These are phyloP conservation scores for Theileria luwenshuni DNA, from an alignment of 169 alveolate species.

Conservation along the genomic window DNA sequence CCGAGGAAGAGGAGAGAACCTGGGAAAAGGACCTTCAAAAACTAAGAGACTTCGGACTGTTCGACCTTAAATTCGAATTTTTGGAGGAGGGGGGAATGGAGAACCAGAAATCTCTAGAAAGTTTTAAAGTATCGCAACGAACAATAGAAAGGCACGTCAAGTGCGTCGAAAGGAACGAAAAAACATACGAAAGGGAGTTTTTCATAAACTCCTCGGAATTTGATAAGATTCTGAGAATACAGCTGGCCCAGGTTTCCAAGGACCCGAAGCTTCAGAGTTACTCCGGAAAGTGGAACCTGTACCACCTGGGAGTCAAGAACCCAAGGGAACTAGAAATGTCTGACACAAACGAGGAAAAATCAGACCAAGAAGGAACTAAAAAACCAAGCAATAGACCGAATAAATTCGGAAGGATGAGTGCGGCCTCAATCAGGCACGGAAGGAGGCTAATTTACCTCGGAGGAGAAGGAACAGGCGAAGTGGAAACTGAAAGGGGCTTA, in stretches of 20 bases:
- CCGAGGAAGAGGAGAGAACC: conserved; percentile 8
- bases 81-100: conserved; percentile 20
- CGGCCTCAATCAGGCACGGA: conserved; percentile 66
- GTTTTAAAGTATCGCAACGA: conserved; percentile 44
- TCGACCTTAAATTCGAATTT: conserved; percentile 16
- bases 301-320: conserved; percentile 43
- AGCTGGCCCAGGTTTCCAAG: conserved; percentile 64
- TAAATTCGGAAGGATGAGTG: conserved; percentile 60
- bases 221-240: conserved; percentile 64
- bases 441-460: conserved; percentile 53
- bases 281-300: conserved; percentile 57
- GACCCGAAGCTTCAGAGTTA: conserved; percentile 67
- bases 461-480: conserved; percentile 7
- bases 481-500: neutral
- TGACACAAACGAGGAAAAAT: neutral
- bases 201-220: conserved; percentile 54
- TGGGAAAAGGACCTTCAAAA: conserved; percentile 38
- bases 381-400: conserved; percentile 20
- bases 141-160: conserved; percentile 59
- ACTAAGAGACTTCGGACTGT: conserved; percentile 34
- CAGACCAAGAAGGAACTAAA: conserved; percentile 2
- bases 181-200: conserved; percentile 38
- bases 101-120: neutral
- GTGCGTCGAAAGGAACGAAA: conserved; percentile 37
- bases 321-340: neutral